Evolutionary conservation across 1,139 yeast species (phyloP).

Genomic region (Yamadazyma songkhlaensis): DNA sequence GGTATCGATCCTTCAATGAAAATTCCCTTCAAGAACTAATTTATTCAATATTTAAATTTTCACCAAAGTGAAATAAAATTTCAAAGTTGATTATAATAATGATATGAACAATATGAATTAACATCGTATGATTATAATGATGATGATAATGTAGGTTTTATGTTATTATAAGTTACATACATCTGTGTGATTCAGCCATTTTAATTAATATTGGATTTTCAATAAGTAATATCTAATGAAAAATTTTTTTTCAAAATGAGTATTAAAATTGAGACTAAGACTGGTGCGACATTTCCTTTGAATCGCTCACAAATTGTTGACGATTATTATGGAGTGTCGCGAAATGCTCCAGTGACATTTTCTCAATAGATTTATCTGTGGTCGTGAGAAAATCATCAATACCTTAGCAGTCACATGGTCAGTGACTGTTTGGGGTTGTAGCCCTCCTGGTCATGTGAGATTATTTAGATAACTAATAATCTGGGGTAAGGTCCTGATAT

Average conservation of each 20-base stretch:
- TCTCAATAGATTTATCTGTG: not conserved
- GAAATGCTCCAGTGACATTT: not conserved
- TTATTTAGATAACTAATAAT: too few species aligned
- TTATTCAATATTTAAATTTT: too few species aligned
- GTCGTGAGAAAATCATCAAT: not conserved
- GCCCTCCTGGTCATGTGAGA: not conserved
- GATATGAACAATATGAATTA: not conserved
- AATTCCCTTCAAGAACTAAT: too few species aligned
- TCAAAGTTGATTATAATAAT: not conserved
- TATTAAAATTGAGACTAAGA: not conserved
- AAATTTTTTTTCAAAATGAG: slow-evolving; percentile 5
- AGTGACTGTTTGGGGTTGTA: not conserved
- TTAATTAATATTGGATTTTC: slow-evolving; percentile 9
- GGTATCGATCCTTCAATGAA: too few species aligned
- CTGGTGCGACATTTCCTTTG: not conserved
- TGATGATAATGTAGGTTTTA: too few species aligned
- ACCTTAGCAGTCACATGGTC: not conserved
- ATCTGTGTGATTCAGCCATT: slow-evolving; percentile 98
- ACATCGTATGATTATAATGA: too few species aligned
- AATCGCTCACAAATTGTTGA: not conserved
- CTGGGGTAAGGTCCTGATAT: too few species aligned
- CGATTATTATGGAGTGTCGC: not conserved
- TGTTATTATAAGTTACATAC: slow-evolving; percentile 47
- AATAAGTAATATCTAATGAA: slow-evolving; percentile 6
- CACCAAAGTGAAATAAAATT: too few species aligned